Percentiles rank a stretch among this genome's conserved stretches.
Conservation (phyloP, 257 asterid genomes). For the Fraxinus cuspidata region DNA sequence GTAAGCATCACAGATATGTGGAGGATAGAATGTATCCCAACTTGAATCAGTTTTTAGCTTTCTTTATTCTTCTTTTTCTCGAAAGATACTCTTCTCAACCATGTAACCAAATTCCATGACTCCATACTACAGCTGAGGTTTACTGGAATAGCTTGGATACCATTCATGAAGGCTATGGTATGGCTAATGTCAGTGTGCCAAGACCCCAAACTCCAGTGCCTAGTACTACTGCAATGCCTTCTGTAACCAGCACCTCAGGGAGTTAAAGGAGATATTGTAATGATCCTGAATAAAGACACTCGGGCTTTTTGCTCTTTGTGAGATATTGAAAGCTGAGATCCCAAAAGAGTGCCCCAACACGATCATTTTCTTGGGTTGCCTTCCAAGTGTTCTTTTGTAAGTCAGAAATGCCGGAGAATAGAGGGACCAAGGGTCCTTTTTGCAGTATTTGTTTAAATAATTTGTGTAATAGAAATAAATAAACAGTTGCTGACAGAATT, state of each 20-base stretch:
- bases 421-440: constrained; percentile 28
- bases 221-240: constrained; percentile 33
- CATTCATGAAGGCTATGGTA: constrained; percentile 37
- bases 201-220: constrained; percentile 56
- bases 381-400: constrained; percentile 6
- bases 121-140: constrained; percentile 33
- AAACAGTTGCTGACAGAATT: constrained; percentile 25
- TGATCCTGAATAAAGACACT: constrained; percentile 6
- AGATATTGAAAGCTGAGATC: constrained; percentile 10
- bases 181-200: constrained; percentile 42
- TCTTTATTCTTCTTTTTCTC: background rate
- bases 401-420: constrained; percentile 20
- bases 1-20: constrained; percentile 77
- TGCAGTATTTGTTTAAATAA: constrained; percentile 36
- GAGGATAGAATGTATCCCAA: constrained; percentile 72
- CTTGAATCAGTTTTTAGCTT: background rate
- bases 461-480: constrained; percentile 42
- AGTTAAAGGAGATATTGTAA: constrained; percentile 22
- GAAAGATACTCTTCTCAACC: background rate
- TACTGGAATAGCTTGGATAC: constrained; percentile 56
- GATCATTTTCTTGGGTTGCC: constrained; percentile 13
- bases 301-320: constrained; percentile 19
- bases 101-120: constrained; percentile 41
- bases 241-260: constrained; percentile 37
- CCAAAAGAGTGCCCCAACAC: constrained; percentile 15